Percentiles rank a stretch among this genome's conserved stretches.
Evolutionary conservation across 2,329 filamentous ascomycete genomes (phyloP).

Genomic region (Ascosphaera aggregata): DNA sequence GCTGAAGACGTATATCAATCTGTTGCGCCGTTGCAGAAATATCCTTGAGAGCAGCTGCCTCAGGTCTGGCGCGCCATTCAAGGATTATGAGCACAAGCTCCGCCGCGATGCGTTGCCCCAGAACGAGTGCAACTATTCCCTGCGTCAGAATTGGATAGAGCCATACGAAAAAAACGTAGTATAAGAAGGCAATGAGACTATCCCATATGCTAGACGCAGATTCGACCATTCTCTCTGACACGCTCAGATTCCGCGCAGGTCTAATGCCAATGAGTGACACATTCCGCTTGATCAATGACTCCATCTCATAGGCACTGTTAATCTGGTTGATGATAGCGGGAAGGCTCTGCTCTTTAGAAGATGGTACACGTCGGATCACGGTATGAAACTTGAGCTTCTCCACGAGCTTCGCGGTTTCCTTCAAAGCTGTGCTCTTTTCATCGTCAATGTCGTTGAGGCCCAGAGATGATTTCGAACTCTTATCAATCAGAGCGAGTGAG

Average conservation of each 20-base stretch:
- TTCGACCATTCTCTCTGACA: slow-evolving; percentile 83
- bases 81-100: slow-evolving; percentile 58
- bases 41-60: slow-evolving; percentile 73
- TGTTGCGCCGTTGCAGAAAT: slow-evolving; percentile 93
- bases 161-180: slow-evolving; percentile 49
- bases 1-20: slow-evolving; percentile 85
- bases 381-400: slow-evolving; percentile 79
- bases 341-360: slow-evolving; percentile 62
- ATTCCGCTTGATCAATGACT: slow-evolving; percentile 69
- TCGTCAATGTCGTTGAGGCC: slow-evolving; percentile 38
- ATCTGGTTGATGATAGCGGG: slow-evolving; percentile 73
- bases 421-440: slow-evolving; percentile 46
- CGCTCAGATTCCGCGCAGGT: slow-evolving; percentile 64
- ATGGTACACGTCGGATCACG: slow-evolving; percentile 51
- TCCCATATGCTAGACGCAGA: slow-evolving; percentile 74
- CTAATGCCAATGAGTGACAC: slow-evolving; percentile 63
- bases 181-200: slow-evolving; percentile 42
- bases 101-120: slow-evolving; percentile 57
- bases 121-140: slow-evolving; percentile 52
- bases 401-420: slow-evolving; percentile 42
- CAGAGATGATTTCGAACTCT: slow-evolving; percentile 20
- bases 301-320: slow-evolving; percentile 86
- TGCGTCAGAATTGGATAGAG: slow-evolving; percentile 52
- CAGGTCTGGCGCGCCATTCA: slow-evolving; percentile 62
- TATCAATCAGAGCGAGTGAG: slow-evolving; percentile 60